A percentile compares a stretch with the other conserved stretches of the same genome.
These are phyloP conservation scores for Suhomyces kilbournensis DNA, from an alignment of 805 yeast species.

Conservation along the genomic window DNA sequence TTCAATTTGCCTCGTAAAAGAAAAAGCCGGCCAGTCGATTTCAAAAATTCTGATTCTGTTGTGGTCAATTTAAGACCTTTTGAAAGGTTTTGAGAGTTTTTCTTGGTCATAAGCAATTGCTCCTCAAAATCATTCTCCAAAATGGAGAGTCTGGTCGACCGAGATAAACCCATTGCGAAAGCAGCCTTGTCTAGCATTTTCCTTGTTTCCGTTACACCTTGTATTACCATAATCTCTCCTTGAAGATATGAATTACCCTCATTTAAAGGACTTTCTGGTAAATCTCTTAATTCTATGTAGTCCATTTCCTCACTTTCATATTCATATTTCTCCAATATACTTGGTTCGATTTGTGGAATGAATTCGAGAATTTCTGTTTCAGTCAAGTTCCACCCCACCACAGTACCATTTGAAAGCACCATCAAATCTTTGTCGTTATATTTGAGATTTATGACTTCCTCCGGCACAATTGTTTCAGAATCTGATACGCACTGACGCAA, in stretches of 20 bases:
- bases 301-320: conserved; percentile 88
- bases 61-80: conserved; percentile 48
- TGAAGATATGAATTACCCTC: conserved; percentile 43
- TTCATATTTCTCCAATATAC: conserved; percentile 40
- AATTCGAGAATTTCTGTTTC: conserved; percentile 52
- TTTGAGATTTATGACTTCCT: conserved; percentile 62
- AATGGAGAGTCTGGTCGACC: conserved; percentile 83
- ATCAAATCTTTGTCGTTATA: conserved; percentile 51
- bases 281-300: conserved; percentile 48
- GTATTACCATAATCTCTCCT: conserved; percentile 71
- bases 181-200: conserved; percentile 77
- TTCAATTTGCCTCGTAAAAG: conserved; percentile 79
- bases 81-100: conserved; percentile 63
- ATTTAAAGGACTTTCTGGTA: conserved; percentile 20
- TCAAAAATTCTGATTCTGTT: conserved; percentile 59
- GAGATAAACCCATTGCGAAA: conserved; percentile 80
- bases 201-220: conserved; percentile 44
- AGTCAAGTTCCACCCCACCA: conserved; percentile 78
- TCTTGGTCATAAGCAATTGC: conserved; percentile 60
- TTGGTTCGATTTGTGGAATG: conserved; percentile 49
- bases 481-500: not conserved
- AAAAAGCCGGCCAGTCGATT: conserved; percentile 70
- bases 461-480: conserved; percentile 37
- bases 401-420: conserved; percentile 71
- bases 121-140: conserved; percentile 70